Conservation (phyloP, 768 basidiomycete species). For the Pholiota microspora region DNA sequence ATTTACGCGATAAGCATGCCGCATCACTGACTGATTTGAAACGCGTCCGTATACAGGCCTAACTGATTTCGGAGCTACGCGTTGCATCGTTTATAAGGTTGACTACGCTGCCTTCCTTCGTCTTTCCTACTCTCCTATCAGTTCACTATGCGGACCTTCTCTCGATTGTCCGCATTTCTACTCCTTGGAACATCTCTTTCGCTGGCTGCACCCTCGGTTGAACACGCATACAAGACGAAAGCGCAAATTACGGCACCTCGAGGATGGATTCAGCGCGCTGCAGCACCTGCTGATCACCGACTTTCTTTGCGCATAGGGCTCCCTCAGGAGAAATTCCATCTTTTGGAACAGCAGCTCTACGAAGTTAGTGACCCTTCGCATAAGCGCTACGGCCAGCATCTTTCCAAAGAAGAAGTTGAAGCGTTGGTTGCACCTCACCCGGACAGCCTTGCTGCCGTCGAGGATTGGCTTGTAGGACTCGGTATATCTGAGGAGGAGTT, state of each 20-base stretch:
- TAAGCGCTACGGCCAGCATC: constrained; percentile 49
- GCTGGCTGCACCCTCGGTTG: constrained; percentile 21
- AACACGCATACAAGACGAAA: constrained; percentile 36
- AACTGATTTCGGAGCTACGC: too few relatives aligned
- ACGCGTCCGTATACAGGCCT: too few relatives aligned
- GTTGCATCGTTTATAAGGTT: too few relatives aligned
- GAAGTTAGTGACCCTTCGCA: constrained; percentile 61
- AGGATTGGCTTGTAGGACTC: constrained; percentile 61
- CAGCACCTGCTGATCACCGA: constrained; percentile 42
- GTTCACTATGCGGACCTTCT: constrained; percentile 2
- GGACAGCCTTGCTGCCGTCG: constrained; percentile 50
- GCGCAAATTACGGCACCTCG: constrained; percentile 38
- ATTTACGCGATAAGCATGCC: too few relatives aligned
- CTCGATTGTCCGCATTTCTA: constrained; percentile 10
- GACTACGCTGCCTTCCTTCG: not conserved
- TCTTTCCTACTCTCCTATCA: not conserved
- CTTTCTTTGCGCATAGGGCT: constrained; percentile 59
- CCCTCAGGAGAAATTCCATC: constrained; percentile 47
- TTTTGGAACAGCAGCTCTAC: constrained; percentile 49
- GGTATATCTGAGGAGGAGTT: constrained; percentile 49
- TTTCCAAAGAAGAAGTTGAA: constrained; percentile 68
- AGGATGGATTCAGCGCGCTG: constrained; percentile 42
- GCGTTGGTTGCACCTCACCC: constrained; percentile 57
- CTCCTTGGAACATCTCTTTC: constrained; percentile 5
- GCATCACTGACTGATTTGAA: too few relatives aligned